Base-by-base conservation (phyloP, 208 protist species). In the Leishmania martiniquensis region DNA sequence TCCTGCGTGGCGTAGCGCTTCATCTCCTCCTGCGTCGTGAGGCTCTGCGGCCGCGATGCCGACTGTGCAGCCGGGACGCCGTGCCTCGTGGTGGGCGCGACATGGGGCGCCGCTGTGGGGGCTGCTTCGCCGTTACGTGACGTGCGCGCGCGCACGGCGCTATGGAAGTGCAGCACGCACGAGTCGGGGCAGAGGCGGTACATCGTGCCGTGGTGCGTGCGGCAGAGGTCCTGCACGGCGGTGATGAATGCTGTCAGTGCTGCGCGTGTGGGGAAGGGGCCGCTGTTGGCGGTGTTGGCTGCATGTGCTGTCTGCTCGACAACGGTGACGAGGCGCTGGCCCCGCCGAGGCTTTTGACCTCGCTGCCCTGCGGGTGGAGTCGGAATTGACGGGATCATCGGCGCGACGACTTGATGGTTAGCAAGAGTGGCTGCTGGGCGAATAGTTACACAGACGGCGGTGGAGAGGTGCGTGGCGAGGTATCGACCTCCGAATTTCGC, bases 151-250 rank as follows among this genome's bases (percentile, higher is more conserved):
- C 77, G 77, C 52, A 81, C 77, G 44, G 77, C 70, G 17, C 34
- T 70, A 59, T 72, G 42, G 62, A 84, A 84, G 75, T 84, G 80
- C 29, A 84, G 44, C 42, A 77, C 52, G 44, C 75, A 79, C 20
- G 55, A 10, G 59, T 77, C 80, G 12, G 80, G 80, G 29, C 32
- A 49, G 37, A 81, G 52, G 62, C 45, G 63, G 17, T 75, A 65
- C 37, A 76, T 12, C n/a, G 63, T 68, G 59, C 80, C 76, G 70
- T 76, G 75, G 75, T 76, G 62, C 54, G 52, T 72, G 75, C 32
- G 32, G 49, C 55, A 51, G 32, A 72, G 47, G 13, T 76, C 70
- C 20, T 71, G 52, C 51, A 84, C 51, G n/a, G 73, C 75, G 34
- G 55, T 62, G 42, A 68, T 45, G 52, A 80, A 84, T 20, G 63